Evolutionary conservation across 148 eudicot genomes (phyloP).

Genomic region (Nepenthes mirabilis): DNA sequence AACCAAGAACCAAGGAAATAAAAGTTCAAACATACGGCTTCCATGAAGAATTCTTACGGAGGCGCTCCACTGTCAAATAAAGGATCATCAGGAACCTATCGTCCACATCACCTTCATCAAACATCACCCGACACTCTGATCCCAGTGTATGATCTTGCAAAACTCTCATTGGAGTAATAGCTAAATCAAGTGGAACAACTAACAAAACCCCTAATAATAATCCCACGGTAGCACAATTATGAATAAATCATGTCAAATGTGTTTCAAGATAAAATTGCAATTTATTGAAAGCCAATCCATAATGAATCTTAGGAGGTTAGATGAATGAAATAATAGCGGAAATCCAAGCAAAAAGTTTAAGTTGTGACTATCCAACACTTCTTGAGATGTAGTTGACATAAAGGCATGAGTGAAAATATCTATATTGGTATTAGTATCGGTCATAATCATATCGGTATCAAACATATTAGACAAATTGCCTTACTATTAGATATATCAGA

Average conservation of each 20-base stretch:
- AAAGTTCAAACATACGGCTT: slow-evolving; percentile 63
- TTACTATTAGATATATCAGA: too few relatives aligned
- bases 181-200: slow-evolving; percentile 82
- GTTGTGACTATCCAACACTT: too few relatives aligned
- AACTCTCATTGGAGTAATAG: slow-evolving; percentile 95
- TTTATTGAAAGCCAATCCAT: not conserved
- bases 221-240: not conserved
- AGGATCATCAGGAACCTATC: slow-evolving; percentile 77
- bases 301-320: too few relatives aligned
- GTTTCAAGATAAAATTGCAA: not conserved
- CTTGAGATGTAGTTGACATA: too few relatives aligned
- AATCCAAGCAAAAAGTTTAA: too few relatives aligned
- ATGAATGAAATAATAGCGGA: too few relatives aligned
- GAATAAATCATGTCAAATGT: not conserved
- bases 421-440: too few relatives aligned
- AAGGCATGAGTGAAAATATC: too few relatives aligned
- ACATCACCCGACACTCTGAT: slow-evolving; percentile 67
- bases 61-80: slow-evolving; percentile 66
- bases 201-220: slow-evolving; percentile 41
- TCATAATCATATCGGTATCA: too few relatives aligned
- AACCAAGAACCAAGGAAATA: slow-evolving; percentile 1
- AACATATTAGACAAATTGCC: too few relatives aligned
- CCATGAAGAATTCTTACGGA: slow-evolving; percentile 75
- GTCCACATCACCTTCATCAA: slow-evolving; percentile 83
- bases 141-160: slow-evolving; percentile 76